A percentile compares a stretch with the other conserved stretches of the same genome.
These are phyloP conservation scores for Kwoniella heveanensis DNA, from an alignment of 768 basidiomycete genomes.

Conservation along the genomic window DNA sequence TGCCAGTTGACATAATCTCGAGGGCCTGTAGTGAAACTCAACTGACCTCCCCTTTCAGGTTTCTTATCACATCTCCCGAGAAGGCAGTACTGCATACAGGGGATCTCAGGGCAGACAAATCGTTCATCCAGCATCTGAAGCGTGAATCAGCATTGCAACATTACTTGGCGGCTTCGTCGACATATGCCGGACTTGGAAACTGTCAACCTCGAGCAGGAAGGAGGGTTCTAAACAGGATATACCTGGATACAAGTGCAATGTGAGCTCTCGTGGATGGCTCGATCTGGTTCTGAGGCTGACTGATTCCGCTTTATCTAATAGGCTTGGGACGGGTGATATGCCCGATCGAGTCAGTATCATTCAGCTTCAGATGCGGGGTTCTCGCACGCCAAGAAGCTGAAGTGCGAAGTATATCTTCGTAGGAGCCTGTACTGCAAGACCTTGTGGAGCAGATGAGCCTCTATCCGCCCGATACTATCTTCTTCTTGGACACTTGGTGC, in stretches of 20 bases:
- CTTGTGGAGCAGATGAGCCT: constrained; percentile 70
- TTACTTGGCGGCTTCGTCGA: constrained; percentile 61
- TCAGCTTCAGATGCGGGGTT: neutral
- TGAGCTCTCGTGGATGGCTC: constrained; percentile 24
- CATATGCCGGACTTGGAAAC: constrained; percentile 25
- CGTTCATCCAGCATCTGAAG: constrained; percentile 69
- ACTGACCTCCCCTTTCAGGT: constrained; percentile 62
- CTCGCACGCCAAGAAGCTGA: too few species aligned
- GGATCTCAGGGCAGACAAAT: constrained; percentile 84
- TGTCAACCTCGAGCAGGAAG: constrained; percentile 15
- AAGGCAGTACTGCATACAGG: constrained; percentile 87
- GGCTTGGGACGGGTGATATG: constrained; percentile 56
- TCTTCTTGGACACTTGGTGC: constrained; percentile 93
- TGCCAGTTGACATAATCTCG: constrained; percentile 11
- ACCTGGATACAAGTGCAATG: constrained; percentile 70
- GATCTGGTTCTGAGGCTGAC: too few species aligned
- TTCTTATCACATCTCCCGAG: constrained; percentile 66
- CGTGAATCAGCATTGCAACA: constrained; percentile 73
- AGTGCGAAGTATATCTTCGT: too few species aligned
- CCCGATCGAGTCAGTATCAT: constrained; percentile 40
- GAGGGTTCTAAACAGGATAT: constrained; percentile 69
- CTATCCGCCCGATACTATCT: constrained; percentile 68
- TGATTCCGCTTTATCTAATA: constrained; percentile 3
- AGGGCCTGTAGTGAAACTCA: neutral
- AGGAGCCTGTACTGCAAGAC: constrained; percentile 70